phyloP scores from a whole-genome alignment of 73 alveolate genomes.

The Loxodes magnus region DNA sequence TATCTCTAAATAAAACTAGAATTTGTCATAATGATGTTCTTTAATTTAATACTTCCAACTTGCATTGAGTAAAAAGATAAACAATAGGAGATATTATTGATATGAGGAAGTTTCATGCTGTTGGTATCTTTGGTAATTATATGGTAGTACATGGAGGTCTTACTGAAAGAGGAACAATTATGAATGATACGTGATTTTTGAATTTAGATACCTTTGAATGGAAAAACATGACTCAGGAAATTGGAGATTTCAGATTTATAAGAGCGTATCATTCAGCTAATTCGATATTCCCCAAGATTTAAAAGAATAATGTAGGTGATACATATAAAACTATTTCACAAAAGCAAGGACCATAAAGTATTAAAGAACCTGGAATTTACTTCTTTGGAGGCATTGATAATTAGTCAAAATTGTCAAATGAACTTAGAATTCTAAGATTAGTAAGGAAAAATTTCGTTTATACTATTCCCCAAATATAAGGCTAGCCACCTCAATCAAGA shows the following conservation, averaged over 20 bases:
- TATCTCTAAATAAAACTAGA: not conserved
- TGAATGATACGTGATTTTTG: not conserved
- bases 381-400: conserved; percentile 3
- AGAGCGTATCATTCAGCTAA: not conserved
- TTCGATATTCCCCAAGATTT: not conserved
- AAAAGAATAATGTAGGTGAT: not conserved
- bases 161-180: not conserved
- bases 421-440: not conserved
- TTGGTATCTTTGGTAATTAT: not conserved
- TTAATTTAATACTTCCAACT: not conserved
- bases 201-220: not conserved
- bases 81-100: not conserved
- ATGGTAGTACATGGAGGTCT: not conserved
- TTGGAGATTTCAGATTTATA: not conserved
- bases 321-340: not conserved
- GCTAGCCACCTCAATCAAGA: conserved; percentile 1
- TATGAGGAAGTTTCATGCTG: not conserved
- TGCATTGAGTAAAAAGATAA: not conserved
- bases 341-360: not conserved
- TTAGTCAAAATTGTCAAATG: not conserved
- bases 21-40: not conserved
- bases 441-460: not conserved
- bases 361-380: conserved; percentile 2
- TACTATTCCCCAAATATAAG: not conserved
- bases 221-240: not conserved